Evolutionary conservation across 768 basidiomycete genomes (phyloP), one percentile per base, ranked within the genome.

Genomic region (Goffeauzyma gilvescens): DNA sequence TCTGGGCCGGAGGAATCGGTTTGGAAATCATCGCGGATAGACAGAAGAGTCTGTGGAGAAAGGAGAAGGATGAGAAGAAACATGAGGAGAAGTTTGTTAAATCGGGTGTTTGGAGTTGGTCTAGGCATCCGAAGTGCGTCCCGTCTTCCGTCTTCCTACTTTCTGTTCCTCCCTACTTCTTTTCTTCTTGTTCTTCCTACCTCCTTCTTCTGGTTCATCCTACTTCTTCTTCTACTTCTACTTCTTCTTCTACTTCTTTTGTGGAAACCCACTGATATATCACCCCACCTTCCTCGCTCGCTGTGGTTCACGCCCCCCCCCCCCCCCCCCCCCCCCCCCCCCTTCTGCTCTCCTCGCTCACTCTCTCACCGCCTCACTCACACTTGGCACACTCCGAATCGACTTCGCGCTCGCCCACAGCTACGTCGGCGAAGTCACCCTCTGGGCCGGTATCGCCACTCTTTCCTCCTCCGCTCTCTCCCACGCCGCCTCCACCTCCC

Each of bases 1-100:
- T 81, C n/a, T 75, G 72, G 58, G 66, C 69, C 1, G 59, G 63
- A 5, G 76, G 75, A 0, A 70, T 81, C 52, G 53, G 74, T 3
- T 66, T 78, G 25, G 79, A 81, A 56, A 68, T 73, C 9, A 54
- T 71, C 28, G 76, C 78, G 1, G 79, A 81, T 59, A 48, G 59
- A 31, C 76, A 48, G 49, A 32, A 45, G 48, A 45, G 5, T 21
- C 9, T 4, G 12, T n/a, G 28, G n/a, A 66, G 76, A 30, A 59
- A 57, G 23, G 70, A 66, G 1, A 77, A 75, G 53, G 66, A 76
- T 14, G 65, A 65, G 14, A 77, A 78, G 57, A 61, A 74, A 46
- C 79, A 82, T 53, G 70, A 78, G 34, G 75, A 81, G 49, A 69
- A 72, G 52, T 81, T 82, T 55, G 76, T 81, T 44, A 71, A 70